Evolutionary conservation across 148 eudicot genomes (phyloP), one percentile per base, ranked within the genome.

Genomic region (Rhododendron mucronatum): DNA sequence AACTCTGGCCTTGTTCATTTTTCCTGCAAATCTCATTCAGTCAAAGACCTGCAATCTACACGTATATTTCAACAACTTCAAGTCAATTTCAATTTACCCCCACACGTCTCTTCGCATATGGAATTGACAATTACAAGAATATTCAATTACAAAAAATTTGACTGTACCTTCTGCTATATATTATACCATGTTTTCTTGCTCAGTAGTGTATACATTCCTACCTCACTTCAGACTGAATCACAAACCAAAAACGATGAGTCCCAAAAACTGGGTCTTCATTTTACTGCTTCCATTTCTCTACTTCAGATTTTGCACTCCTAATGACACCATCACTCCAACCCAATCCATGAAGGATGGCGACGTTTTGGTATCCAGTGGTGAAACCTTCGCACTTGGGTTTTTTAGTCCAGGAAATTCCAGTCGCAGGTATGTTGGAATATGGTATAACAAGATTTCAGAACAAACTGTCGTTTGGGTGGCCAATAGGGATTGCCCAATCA

Each of bases 371-470:
- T 89, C 90, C 26, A 41, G 2, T 0, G 76, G 76, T 5, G 35
- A 75, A 35, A 61, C 10, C 47, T 89, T 89, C 51, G 77, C 78
- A 83, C 73, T 86, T 3, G 90, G 51, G 2, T 59, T 59, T 59
- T 59, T 59, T 9, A 59, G 65, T 0, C n/a, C 26, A 0, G 65
- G n/a, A 59, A 6, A 80, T 30, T 89, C 87, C 23, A 11, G 2
- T 37, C 39, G 3, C 3, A 37, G 39, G 39, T 37, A 37, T 37
- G 39, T 37, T 37, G 39, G 39, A 37, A 37, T 37, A 37, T 37
- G 39, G 39, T 37, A 2, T 37, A 37, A 37, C 3, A 37, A 37
- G 39, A 37, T 37, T 37, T 37, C 39, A 37, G 39, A 37, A 37
- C 39, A 37, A 37, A 37, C 39, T 37, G 3, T 37, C 0, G 39